Base-by-base conservation (phyloP, 768 basidiomycete species). In the Cubamyces lactineus region DNA sequence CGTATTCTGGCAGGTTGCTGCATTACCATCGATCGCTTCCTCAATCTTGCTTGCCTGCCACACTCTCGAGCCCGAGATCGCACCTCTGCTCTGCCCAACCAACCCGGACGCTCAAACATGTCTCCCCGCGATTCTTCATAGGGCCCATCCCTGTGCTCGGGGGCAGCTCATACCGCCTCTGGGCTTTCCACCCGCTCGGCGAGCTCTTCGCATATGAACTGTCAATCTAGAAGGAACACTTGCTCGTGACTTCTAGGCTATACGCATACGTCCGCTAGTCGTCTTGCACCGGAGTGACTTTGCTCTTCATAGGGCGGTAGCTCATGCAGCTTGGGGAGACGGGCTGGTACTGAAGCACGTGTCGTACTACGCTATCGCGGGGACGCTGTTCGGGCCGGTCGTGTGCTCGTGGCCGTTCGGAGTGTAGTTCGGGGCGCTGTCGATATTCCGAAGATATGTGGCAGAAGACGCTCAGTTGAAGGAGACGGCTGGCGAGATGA, bases 251-350 rank as follows among this genome's bases (percentile, higher is more conserved):
- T 1, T 61, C 67, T 2, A 77, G 78, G 0, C 79, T 77, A 4
- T 80, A 80, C 61, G 56, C 71, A 39, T 50, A 73, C 43, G 77
- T 79, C 19, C 76, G 77, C 15, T 78, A 79, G 59, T 78, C 78
- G 17, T 65, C 66, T 17, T 78, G 77, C 65, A 63, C 70, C 45
- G 74, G 73, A 9, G 56, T 76, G 40, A 64, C 71, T 56, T 67
- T 72, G 12, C 70, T 68, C 45, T 49, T 66, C 15, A 48, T 54
- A 13, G 75, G 74, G 38, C 64, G 51, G 26, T 48, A 58, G 38
- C 57, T 58, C 30, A 51, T 58, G 57, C 57, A 58, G 24, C 51
- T 58, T 21, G 48, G 57, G 28, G 21, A 19, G 38, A 40, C 24
- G 2, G 47, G 47, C 19, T 58, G n/a, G n/a, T n/a, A n/a, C n/a